Conservation (phyloP, 2,329 filamentous ascomycete genomes). For the Fusarium solani-melongenae region DNA sequence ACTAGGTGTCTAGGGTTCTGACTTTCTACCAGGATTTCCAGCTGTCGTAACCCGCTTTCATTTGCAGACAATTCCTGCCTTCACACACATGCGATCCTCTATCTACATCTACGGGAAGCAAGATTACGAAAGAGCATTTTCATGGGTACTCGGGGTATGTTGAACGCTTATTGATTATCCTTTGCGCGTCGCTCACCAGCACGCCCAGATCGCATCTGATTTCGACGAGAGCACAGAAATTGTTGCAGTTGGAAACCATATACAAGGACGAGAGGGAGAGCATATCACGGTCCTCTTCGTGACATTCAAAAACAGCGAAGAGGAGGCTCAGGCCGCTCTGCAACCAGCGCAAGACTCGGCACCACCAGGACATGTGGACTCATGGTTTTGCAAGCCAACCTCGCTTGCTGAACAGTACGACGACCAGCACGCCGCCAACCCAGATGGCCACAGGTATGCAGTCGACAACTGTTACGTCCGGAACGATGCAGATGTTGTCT, state of each 20-base stretch:
- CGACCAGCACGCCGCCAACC: slow-evolving; percentile 59
- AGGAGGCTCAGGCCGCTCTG: slow-evolving; percentile 50
- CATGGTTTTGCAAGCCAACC: slow-evolving; percentile 54
- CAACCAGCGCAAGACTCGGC: slow-evolving; percentile 47
- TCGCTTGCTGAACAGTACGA: slow-evolving; percentile 54
- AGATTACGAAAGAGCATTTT: slow-evolving; percentile 56
- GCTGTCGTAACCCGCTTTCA: slow-evolving; percentile 64
- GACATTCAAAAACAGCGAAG: slow-evolving; percentile 53
- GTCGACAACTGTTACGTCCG: slow-evolving; percentile 62
- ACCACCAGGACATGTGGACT: slow-evolving; percentile 50
- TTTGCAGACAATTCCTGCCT: slow-evolving; percentile 51
- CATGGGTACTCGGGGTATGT: slow-evolving; percentile 58
- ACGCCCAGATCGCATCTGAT: slow-evolving; percentile 12
- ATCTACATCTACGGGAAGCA: slow-evolving; percentile 60
- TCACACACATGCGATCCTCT: slow-evolving; percentile 46
- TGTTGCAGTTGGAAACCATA: slow-evolving; percentile 20
- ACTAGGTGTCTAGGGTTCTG: neutral
- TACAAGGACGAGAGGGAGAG: slow-evolving; percentile 25
- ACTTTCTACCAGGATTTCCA: slow-evolving; percentile 57
- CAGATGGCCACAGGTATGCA: slow-evolving; percentile 59
- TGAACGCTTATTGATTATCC: neutral
- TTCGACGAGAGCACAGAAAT: slow-evolving; percentile 32
- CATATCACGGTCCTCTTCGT: slow-evolving; percentile 52
- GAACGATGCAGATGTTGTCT: slow-evolving; percentile 58
- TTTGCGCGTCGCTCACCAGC: neutral